Percentiles rank a stretch among this genome's conserved stretches.
Conservation (phyloP, 2,329 filamentous ascomycete genomes). For the Clonostachys rhizophaga region DNA sequence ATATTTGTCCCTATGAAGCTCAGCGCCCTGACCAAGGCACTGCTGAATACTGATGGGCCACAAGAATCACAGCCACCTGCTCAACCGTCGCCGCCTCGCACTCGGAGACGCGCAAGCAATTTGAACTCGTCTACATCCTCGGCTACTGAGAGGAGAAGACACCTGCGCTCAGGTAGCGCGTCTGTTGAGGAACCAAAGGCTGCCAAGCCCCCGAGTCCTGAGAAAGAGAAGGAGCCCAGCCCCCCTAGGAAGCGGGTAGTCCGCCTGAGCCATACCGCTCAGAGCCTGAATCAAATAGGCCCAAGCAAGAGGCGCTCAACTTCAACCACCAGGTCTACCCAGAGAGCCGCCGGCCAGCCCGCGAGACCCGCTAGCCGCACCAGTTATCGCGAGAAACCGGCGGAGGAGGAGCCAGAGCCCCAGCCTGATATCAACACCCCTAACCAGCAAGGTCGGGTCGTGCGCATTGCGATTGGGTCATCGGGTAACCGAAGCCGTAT, state of each 20-base stretch:
- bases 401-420: conserved; percentile 29
- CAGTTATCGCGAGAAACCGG: conserved; percentile 32
- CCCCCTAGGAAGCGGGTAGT: conserved; percentile 53
- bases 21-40: conserved; percentile 84
- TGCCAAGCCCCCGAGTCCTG: conserved; percentile 36
- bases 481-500: conserved; percentile 36
- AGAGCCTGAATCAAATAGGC: conserved; percentile 32
- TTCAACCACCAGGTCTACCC: conserved; percentile 33
- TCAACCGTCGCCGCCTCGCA: conserved; percentile 37
- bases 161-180: conserved; percentile 41
- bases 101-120: conserved; percentile 43
- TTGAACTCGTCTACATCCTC: conserved; percentile 38
- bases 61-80: conserved; percentile 33
- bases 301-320: conserved; percentile 42
- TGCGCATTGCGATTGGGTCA: conserved; percentile 49
- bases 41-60: conserved; percentile 63
- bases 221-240: conserved; percentile 42
- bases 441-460: conserved; percentile 42
- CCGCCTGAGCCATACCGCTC: conserved; percentile 47
- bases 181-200: conserved; percentile 29
- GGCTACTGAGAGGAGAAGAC: conserved; percentile 35
- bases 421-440: conserved; percentile 47
- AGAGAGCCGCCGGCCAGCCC: conserved; percentile 15
- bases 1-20: conserved; percentile 89
- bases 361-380: conserved; percentile 27